phyloP scores from a whole-genome alignment of 2,329 filamentous ascomycete species.

The Arthrobotrys conoides region DNA sequence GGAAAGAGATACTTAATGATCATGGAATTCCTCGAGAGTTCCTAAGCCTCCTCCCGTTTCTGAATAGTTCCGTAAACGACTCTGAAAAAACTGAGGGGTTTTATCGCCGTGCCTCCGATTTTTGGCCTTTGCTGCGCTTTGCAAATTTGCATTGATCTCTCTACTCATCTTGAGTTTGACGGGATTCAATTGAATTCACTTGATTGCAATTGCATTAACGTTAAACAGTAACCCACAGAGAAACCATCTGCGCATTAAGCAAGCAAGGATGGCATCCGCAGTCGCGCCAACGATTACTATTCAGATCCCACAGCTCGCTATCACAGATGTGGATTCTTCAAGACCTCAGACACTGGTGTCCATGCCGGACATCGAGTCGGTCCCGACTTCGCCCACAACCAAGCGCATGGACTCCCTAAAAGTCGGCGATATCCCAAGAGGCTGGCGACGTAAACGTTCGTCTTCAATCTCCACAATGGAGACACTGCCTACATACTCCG shows the following conservation, averaged over 20 bases:
- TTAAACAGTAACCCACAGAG: constrained; percentile 1
- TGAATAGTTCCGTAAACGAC: constrained; percentile 7
- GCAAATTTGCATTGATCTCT: not conserved
- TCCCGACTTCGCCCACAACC: constrained; percentile 33
- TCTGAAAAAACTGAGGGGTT: constrained; percentile 8
- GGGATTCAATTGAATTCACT: not conserved
- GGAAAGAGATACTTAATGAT: constrained; percentile 29
- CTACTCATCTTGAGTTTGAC: not conserved
- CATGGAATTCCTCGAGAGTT: constrained; percentile 18
- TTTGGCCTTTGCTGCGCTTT: constrained; percentile 6
- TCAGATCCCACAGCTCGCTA: constrained; percentile 51
- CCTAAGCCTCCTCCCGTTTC: constrained; percentile 38
- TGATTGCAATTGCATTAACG: not conserved
- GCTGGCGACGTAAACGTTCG: constrained; percentile 46
- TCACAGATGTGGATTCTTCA: constrained; percentile 55
- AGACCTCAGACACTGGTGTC: constrained; percentile 50
- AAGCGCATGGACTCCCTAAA: constrained; percentile 53
- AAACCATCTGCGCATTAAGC: not conserved
- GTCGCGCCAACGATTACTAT: constrained; percentile 19
- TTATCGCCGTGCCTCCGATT: constrained; percentile 12
- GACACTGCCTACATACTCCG: constrained; percentile 51
- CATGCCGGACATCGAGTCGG: constrained; percentile 23
- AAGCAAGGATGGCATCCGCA: constrained; percentile 46
- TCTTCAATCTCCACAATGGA: constrained; percentile 57
- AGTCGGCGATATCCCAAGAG: constrained; percentile 30